Conservation (phyloP, 805 yeast genomes). For the Candida adriatica region DNA sequence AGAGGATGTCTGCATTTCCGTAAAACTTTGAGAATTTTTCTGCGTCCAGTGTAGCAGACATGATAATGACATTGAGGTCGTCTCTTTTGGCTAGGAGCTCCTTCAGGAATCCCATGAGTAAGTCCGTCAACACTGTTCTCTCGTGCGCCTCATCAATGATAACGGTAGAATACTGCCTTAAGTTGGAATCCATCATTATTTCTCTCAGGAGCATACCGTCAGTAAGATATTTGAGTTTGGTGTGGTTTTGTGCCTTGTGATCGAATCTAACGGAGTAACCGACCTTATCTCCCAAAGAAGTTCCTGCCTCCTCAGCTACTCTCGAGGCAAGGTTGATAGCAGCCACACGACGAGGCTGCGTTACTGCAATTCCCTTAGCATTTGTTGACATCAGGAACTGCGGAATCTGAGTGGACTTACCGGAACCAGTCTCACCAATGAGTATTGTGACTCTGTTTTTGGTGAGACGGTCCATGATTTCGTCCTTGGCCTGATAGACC, state of each 20-base stretch:
- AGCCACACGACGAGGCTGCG: slow-evolving; percentile 97
- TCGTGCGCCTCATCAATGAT: slow-evolving; percentile 97
- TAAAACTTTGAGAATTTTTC: slow-evolving; percentile 77
- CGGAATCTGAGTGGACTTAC: slow-evolving; percentile 96
- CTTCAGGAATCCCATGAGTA: slow-evolving; percentile 83
- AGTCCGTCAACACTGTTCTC: slow-evolving; percentile 85
- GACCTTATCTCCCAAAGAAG: slow-evolving; percentile 68
- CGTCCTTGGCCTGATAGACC: slow-evolving; percentile 63
- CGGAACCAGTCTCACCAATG: slow-evolving; percentile 97
- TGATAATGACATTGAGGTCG: slow-evolving; percentile 65
- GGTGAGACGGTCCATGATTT: slow-evolving; percentile 48
- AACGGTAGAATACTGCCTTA: slow-evolving; percentile 65
- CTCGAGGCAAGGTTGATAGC: slow-evolving; percentile 91
- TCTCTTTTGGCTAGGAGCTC: slow-evolving; percentile 47
- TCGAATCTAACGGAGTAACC: slow-evolving; percentile 94
- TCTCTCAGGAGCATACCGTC: slow-evolving; percentile 98
- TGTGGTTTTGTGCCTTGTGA: slow-evolving; percentile 49
- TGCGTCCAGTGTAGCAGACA: slow-evolving; percentile 98
- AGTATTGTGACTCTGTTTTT: slow-evolving; percentile 65
- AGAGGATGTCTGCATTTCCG: slow-evolving; percentile 71
- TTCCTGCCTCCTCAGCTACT: slow-evolving; percentile 84
- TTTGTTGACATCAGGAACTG: slow-evolving; percentile 63
- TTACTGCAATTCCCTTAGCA: slow-evolving; percentile 68
- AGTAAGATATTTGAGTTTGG: slow-evolving; percentile 79
- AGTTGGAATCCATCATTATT: slow-evolving; percentile 62